These are phyloP conservation scores for Basipetospora sp. DNA, from an alignment of 2,329 filamentous ascomycete genomes.

Conservation along the genomic window DNA sequence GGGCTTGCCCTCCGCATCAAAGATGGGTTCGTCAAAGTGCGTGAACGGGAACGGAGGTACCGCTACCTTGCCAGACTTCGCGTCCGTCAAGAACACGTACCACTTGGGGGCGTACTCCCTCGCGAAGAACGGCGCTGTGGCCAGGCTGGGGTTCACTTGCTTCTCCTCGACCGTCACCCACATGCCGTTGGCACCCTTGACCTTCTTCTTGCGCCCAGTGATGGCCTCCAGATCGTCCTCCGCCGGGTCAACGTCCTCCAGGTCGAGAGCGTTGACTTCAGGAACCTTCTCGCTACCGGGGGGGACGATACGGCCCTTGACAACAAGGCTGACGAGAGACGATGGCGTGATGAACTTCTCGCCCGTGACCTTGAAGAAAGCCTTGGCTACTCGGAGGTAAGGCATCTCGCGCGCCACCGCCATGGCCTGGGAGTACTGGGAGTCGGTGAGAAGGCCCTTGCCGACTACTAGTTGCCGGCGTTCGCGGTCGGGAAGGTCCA, in stretches of 20 bases:
- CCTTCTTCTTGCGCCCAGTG: constrained; percentile 55
- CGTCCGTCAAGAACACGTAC: constrained; percentile 89
- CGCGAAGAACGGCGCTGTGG: constrained; percentile 77
- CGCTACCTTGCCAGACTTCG: constrained; percentile 87
- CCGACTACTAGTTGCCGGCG: constrained; percentile 59
- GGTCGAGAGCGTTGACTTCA: constrained; percentile 58
- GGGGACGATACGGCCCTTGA: constrained; percentile 88
- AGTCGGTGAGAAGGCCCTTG: constrained; percentile 53
- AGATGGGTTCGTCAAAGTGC: constrained; percentile 78
- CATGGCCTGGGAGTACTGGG: constrained; percentile 63
- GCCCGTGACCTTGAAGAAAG: constrained; percentile 96
- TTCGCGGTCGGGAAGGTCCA: constrained; percentile 64
- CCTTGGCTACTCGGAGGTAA: constrained; percentile 69
- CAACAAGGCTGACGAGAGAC: constrained; percentile 81
- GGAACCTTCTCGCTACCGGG: constrained; percentile 67
- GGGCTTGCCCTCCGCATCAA: constrained; percentile 64
- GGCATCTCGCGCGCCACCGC: constrained; percentile 72
- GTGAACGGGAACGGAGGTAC: constrained; percentile 94
- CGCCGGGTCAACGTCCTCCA: constrained; percentile 81
- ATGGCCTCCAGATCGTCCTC: constrained; percentile 84
- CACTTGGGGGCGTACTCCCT: constrained; percentile 81
- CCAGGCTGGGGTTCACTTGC: constrained; percentile 65
- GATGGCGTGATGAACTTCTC: constrained; percentile 86
- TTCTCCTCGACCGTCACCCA: constrained; percentile 42
- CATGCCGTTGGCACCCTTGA: constrained; percentile 47